phyloP scores from a whole-genome alignment of 495 filamentous ascomycete species.

The Lasiosphaeria miniovina region DNA sequence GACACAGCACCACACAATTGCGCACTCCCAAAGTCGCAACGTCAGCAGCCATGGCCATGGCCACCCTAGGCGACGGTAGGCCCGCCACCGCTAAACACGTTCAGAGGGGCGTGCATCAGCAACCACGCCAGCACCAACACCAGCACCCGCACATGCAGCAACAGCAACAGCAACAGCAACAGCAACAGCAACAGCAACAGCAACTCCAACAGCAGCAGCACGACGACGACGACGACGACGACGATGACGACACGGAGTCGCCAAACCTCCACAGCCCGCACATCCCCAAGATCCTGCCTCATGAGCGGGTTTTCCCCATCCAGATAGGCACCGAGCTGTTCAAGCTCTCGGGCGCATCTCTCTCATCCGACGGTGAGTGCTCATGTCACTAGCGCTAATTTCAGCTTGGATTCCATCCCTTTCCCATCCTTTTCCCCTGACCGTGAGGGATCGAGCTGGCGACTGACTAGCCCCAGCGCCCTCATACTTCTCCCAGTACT shows the following conservation, averaged over 20 bases:
- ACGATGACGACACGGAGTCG: too few relatives aligned
- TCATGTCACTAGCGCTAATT: not conserved
- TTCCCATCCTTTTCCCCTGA: constrained; percentile 4
- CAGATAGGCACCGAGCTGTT: constrained; percentile 93
- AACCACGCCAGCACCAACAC: not conserved
- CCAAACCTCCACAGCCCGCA: constrained; percentile 28
- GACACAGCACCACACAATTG: too few relatives aligned
- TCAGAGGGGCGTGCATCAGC: too few relatives aligned
- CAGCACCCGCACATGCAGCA: constrained; percentile 1
- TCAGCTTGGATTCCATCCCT: not conserved
- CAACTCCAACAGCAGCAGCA: too few relatives aligned
- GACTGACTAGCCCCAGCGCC: constrained; percentile 61
- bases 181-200: too few relatives aligned
- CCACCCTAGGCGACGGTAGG: too few relatives aligned
- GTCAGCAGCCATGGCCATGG: not conserved
- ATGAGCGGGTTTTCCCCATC: constrained; percentile 79
- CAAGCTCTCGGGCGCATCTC: constrained; percentile 87
- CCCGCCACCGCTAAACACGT: not conserved
- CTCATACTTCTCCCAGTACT: constrained; percentile 96
- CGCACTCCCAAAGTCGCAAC: not conserved
- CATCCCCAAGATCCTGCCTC: constrained; percentile 59
- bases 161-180: not conserved
- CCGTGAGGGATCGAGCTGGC: not conserved
- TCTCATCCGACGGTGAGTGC: constrained; percentile 89
- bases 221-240: too few relatives aligned